Percentiles rank a stretch among this genome's conserved stretches.
Conservation (phyloP, 352 stramenopile species). For the Globisporangium irregulare region DNA sequence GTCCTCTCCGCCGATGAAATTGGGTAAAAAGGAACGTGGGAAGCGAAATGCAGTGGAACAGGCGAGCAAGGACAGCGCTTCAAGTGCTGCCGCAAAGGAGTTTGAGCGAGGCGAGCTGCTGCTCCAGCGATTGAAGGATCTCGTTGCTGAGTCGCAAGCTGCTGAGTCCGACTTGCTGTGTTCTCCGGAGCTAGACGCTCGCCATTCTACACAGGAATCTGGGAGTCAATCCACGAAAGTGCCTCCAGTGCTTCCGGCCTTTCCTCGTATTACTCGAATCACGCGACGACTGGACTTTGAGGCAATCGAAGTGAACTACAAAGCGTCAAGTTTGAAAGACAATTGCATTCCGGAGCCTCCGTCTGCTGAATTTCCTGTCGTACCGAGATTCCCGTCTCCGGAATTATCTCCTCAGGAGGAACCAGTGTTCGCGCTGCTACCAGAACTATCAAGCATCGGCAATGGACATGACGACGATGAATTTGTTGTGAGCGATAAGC, state of each 20-base stretch:
- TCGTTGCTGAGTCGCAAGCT: slow-evolving; percentile 24
- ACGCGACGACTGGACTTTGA: slow-evolving; percentile 56
- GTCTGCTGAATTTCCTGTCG: neutral
- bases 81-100: slow-evolving; percentile 9
- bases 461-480: neutral
- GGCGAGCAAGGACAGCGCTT: slow-evolving; percentile 2
- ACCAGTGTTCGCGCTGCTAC: slow-evolving; percentile 11
- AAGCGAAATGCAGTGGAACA: slow-evolving; percentile 8
- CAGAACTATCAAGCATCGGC: neutral
- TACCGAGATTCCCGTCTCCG: neutral
- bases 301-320: slow-evolving; percentile 3
- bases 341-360: slow-evolving; percentile 35
- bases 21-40: slow-evolving; percentile 9
- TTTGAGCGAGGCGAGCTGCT: slow-evolving; percentile 32
- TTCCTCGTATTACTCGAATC: slow-evolving; percentile 36
- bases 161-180: slow-evolving; percentile 23
- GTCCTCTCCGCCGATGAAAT: slow-evolving; percentile 13
- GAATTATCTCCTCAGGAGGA: slow-evolving; percentile 16
- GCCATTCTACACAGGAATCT: slow-evolving; percentile 6
- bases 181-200: slow-evolving; percentile 21
- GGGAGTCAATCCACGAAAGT: slow-evolving; percentile 17
- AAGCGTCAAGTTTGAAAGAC: slow-evolving; percentile 1
- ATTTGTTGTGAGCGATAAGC: neutral
- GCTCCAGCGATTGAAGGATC: slow-evolving; percentile 31
- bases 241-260: slow-evolving; percentile 17